These are phyloP conservation scores for Scheffersomyces illinoinensis DNA, from an alignment of 1,139 yeast species.

Conservation along the genomic window DNA sequence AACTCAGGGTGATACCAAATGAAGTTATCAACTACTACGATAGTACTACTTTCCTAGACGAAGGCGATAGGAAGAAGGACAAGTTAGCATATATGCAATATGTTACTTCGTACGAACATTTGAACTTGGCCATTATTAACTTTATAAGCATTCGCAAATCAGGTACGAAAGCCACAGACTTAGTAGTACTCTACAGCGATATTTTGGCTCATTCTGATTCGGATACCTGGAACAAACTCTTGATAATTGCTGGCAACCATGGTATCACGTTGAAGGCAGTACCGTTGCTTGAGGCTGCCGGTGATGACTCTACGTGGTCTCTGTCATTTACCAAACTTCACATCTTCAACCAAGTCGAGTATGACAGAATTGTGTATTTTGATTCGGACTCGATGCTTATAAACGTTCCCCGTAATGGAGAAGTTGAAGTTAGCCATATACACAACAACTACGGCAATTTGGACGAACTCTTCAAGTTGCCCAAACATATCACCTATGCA, in stretches of 20 bases:
- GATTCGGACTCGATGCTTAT: conserved; percentile 47
- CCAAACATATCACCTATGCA: conserved; percentile 27
- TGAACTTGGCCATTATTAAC: conserved; percentile 35
- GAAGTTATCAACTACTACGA: conserved; percentile 19
- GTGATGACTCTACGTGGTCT: conserved; percentile 41
- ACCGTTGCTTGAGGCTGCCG: conserved; percentile 12
- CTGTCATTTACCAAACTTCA: conserved; percentile 56
- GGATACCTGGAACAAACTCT: conserved; percentile 9
- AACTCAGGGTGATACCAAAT: conserved; percentile 24
- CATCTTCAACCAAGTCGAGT: conserved; percentile 51
- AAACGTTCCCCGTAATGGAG: conserved; percentile 8
- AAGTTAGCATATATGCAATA: conserved; percentile 36
- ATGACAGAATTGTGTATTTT: conserved; percentile 36
- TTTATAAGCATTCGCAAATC: conserved; percentile 24
- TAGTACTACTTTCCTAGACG: conserved; percentile 1
- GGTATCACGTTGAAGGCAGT: conserved; percentile 24
- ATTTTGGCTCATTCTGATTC: conserved; percentile 13
- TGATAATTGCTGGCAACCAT: conserved; percentile 6
- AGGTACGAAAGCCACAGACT: conserved; percentile 21
- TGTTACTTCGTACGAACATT: conserved; percentile 35
- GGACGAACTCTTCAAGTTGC: conserved; percentile 36
- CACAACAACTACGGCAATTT: conserved; percentile 17
- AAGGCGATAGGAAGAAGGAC: conserved; percentile 1
- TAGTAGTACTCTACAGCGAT: conserved; percentile 28
- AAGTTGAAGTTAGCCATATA: conserved; percentile 8